Evolutionary conservation across 352 stramenopile genomes (phyloP).

Genomic region (Pythium insidiosum): DNA sequence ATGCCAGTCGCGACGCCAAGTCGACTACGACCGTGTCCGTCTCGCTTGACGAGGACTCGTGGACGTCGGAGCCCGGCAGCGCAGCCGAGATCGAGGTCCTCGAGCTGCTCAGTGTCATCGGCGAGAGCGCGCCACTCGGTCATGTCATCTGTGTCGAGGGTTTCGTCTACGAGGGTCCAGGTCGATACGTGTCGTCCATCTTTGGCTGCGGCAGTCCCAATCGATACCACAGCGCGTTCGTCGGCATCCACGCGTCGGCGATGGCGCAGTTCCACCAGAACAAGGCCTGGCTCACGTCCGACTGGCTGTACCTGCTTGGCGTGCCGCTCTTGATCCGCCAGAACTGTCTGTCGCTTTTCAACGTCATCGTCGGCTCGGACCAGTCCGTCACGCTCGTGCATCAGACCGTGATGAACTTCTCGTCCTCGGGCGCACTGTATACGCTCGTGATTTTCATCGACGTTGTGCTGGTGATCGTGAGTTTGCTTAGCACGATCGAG

Average conservation of each 20-base stretch:
- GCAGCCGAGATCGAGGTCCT: slow-evolving; percentile 9
- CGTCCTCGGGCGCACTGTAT: slow-evolving; percentile 11
- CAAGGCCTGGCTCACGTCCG: slow-evolving; percentile 14
- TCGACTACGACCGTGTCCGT: neutral
- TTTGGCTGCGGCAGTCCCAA: slow-evolving; percentile 7
- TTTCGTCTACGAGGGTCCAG: slow-evolving; percentile 3
- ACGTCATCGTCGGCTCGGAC: neutral
- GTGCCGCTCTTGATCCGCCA: slow-evolving; percentile 7
- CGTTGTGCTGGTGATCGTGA: slow-evolving; percentile 4
- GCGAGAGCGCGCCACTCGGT: neutral
- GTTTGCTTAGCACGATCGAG: slow-evolving; percentile 7
- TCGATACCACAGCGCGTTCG: slow-evolving; percentile 2
- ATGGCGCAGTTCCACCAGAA: slow-evolving; percentile 7
- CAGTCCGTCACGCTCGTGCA: neutral
- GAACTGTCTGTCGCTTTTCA: slow-evolving; percentile 3
- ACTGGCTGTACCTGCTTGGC: slow-evolving; percentile 9
- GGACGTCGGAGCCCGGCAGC: neutral
- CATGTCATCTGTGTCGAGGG: slow-evolving; percentile 8
- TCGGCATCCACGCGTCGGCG: slow-evolving; percentile 1
- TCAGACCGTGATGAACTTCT: slow-evolving; percentile 13
- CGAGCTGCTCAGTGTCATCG: slow-evolving; percentile 7
- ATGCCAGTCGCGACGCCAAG: neutral
- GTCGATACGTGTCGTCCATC: slow-evolving; percentile 5
- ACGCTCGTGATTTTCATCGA: slow-evolving; percentile 6
- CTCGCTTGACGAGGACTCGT: neutral